Percentiles rank a stretch among this genome's conserved stretches.
These are phyloP conservation scores for Colletotrichum plurivorum DNA, from an alignment of 2,329 filamentous ascomycete genomes.

Conservation along the genomic window DNA sequence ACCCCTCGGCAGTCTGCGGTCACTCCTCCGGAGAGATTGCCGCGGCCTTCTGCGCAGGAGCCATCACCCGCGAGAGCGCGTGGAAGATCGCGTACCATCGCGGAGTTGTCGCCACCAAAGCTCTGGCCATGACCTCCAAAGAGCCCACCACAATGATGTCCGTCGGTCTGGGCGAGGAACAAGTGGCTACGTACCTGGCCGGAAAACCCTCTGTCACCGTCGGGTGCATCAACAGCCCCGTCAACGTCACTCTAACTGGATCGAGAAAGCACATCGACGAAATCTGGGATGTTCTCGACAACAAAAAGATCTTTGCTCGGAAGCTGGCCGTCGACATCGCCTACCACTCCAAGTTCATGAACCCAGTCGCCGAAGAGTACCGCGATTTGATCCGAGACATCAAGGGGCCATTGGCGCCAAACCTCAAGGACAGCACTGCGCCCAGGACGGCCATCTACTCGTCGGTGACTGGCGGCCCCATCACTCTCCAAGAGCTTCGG, in stretches of 20 bases:
- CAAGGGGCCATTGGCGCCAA: neutral
- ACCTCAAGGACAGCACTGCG: neutral
- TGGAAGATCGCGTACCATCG: slow-evolving; percentile 59
- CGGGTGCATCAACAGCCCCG: slow-evolving; percentile 60
- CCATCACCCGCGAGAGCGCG: slow-evolving; percentile 53
- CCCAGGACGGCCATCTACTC: slow-evolving; percentile 54
- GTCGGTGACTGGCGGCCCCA: slow-evolving; percentile 51
- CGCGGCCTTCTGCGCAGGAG: slow-evolving; percentile 56
- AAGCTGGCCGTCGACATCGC: slow-evolving; percentile 55
- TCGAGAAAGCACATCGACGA: slow-evolving; percentile 50
- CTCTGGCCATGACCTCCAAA: neutral
- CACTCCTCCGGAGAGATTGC: slow-evolving; percentile 64
- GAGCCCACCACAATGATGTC: slow-evolving; percentile 18
- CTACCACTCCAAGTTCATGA: slow-evolving; percentile 62
- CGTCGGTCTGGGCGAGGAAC: slow-evolving; percentile 28
- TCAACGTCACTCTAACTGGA: slow-evolving; percentile 61
- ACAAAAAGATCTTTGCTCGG: slow-evolving; percentile 51
- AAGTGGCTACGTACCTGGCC: slow-evolving; percentile 47
- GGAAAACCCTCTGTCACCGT: slow-evolving; percentile 47
- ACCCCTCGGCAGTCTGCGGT: slow-evolving; percentile 54
- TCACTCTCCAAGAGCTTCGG: neutral
- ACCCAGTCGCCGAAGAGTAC: slow-evolving; percentile 53
- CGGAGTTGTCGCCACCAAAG: slow-evolving; percentile 44
- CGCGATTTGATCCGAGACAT: slow-evolving; percentile 45
- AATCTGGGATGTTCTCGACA: slow-evolving; percentile 43